phyloP scores from a whole-genome alignment of 768 basidiomycete genomes.

The Cubamyces lactineus region DNA sequence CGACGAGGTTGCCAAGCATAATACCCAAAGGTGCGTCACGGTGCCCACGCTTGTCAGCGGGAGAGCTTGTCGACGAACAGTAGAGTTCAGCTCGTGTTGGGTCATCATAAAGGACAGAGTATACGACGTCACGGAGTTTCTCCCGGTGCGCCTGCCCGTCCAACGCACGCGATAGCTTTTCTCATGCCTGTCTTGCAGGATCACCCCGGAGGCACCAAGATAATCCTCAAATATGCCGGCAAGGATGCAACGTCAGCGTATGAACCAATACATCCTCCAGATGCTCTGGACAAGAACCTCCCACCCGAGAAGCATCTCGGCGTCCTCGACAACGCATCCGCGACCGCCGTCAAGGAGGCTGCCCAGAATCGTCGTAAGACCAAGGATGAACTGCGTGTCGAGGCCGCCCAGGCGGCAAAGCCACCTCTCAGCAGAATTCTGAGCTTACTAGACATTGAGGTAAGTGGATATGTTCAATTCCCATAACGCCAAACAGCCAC shows the following conservation, averaged over 20 bases:
- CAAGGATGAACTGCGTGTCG: constrained; percentile 70
- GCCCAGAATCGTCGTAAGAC: constrained; percentile 54
- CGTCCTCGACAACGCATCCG: constrained; percentile 52
- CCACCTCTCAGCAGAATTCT: constrained; percentile 74
- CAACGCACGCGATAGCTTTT: neutral
- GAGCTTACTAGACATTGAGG: constrained; percentile 84
- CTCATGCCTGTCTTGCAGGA: constrained; percentile 45
- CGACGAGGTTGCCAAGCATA: constrained; percentile 64
- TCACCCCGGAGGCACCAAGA: constrained; percentile 80
- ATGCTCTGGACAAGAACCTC: constrained; percentile 74
- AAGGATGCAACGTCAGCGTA: constrained; percentile 79
- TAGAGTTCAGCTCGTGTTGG: constrained; percentile 75
- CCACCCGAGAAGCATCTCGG: constrained; percentile 76
- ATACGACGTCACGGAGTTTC: constrained; percentile 86
- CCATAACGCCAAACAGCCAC: neutral
- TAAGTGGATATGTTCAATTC: constrained; percentile 30
- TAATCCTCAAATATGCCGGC: constrained; percentile 85
- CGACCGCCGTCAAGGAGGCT: constrained; percentile 55
- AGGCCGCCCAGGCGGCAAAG: constrained; percentile 58
- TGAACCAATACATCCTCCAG: constrained; percentile 84
- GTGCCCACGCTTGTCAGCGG: neutral
- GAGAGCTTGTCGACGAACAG: neutral
- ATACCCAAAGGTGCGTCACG: constrained; percentile 48
- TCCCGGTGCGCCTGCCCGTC: constrained; percentile 48
- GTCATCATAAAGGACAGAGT: constrained; percentile 78